Conservation (phyloP, 192 early-diverging fungal genomes). For the Phlyctochytrium planicorne region DNA sequence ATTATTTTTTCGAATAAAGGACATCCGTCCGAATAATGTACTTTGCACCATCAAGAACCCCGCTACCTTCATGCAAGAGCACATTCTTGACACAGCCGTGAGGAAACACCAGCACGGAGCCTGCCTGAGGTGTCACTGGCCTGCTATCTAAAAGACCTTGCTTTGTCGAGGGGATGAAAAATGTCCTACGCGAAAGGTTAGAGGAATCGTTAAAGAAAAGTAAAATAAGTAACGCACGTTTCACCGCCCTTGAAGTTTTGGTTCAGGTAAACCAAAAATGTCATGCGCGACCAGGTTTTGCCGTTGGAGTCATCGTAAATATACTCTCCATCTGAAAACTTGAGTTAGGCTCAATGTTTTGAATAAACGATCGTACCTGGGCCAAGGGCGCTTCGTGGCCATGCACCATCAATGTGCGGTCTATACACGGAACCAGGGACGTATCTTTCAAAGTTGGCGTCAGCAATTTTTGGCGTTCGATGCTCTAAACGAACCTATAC, state of each 20-base stretch:
- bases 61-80: constrained; percentile 49
- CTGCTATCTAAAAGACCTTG: constrained; percentile 43
- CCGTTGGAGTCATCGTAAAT: constrained; percentile 54
- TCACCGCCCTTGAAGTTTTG: constrained; percentile 47
- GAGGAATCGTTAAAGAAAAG: not conserved
- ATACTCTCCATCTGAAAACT: constrained; percentile 47
- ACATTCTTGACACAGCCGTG: constrained; percentile 46
- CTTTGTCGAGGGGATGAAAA: constrained; percentile 36
- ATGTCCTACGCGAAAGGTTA: constrained; percentile 26
- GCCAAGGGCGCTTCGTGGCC: constrained; percentile 60
- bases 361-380: constrained; percentile 12
- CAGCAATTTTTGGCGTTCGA: no score
- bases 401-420: constrained; percentile 68
- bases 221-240: constrained; percentile 17
- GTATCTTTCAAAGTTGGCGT: no score
- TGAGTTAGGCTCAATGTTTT: constrained; percentile 5
- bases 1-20: constrained; percentile 27
- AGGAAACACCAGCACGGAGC: constrained; percentile 48
- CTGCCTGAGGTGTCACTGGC: constrained; percentile 37
- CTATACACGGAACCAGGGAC: constrained; percentile 64
- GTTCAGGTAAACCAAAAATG: constrained; percentile 52
- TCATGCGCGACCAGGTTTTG: constrained; percentile 37
- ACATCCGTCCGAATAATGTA: constrained; percentile 55
- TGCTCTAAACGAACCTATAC: no score
- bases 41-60: constrained; percentile 40